These are phyloP conservation scores for Aureobasidium sp. DNA, from an alignment of 2,329 filamentous ascomycete genomes.

Conservation along the genomic window DNA sequence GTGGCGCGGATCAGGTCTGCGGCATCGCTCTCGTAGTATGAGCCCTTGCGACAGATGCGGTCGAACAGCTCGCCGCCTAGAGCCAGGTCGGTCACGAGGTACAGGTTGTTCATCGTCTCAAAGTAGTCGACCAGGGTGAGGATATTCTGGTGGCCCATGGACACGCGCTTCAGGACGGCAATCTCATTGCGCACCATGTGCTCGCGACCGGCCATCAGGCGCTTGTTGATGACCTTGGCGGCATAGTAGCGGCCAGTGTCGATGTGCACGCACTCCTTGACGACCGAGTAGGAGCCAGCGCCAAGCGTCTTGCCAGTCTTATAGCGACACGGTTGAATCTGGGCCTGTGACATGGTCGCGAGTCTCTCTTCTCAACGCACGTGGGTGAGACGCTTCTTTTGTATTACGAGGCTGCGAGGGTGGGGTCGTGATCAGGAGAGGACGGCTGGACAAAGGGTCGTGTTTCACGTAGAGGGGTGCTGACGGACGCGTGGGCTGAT, in stretches of 20 bases:
- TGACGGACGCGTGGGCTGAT: not conserved
- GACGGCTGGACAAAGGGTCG: not conserved
- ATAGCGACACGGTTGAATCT: conserved; percentile 92
- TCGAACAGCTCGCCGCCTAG: conserved; percentile 96
- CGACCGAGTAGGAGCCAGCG: conserved; percentile 93
- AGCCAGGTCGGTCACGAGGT: conserved; percentile 93
- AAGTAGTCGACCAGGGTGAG: conserved; percentile 98
- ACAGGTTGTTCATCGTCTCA: conserved; percentile 99
- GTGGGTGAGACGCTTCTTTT: not conserved
- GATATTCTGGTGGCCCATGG: conserved; percentile 98
- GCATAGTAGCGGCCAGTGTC: conserved; percentile 97
- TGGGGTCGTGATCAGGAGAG: conserved; percentile 8
- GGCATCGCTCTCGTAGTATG: conserved; percentile 95
- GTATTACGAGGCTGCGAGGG: not conserved
- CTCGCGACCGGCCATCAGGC: conserved; percentile 92
- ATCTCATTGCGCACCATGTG: conserved; percentile 99
- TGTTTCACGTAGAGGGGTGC: not conserved
- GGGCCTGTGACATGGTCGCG: conserved; percentile 29
- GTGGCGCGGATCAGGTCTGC: conserved; percentile 92
- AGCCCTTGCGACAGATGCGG: conserved; percentile 96
- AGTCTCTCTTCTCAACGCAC: not conserved
- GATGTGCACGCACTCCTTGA: conserved; percentile 98
- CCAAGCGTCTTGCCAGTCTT: conserved; percentile 98
- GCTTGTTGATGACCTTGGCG: conserved; percentile 98
- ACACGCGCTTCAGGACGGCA: conserved; percentile 93